These are phyloP conservation scores for Allomyces arbusculus DNA, from an alignment of 192 early-diverging fungal genomes.

Conservation along the genomic window DNA sequence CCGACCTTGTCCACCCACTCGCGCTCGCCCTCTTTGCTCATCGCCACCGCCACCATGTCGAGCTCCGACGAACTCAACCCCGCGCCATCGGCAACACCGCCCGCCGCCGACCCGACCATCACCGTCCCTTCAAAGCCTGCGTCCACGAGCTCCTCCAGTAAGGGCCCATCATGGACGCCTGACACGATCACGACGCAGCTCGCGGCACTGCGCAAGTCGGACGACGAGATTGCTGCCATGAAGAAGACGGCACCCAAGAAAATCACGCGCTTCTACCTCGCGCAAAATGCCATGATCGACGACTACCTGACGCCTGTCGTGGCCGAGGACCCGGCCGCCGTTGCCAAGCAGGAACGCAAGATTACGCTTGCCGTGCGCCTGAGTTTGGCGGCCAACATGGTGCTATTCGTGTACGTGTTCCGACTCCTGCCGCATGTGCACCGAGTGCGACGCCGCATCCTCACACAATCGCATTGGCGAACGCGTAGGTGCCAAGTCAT, in stretches of 20 bases:
- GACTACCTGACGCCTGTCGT: constrained; percentile 25
- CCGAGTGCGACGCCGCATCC: background rate
- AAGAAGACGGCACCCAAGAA: constrained; percentile 4
- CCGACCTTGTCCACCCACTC: no score
- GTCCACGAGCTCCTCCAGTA: no score
- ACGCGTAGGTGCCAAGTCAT: background rate
- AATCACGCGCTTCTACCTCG: constrained; percentile 48
- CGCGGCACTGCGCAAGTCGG: no score
- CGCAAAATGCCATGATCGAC: constrained; percentile 65
- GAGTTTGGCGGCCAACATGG: background rate
- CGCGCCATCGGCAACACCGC: no score
- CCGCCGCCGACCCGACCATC: no score
- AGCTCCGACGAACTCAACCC: no score
- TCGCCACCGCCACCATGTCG: no score
- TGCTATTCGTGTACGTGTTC: background rate
- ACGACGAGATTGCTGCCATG: background rate
- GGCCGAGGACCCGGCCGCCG: background rate
- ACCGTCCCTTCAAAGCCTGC: no score
- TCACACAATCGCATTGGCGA: background rate
- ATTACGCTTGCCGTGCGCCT: background rate
- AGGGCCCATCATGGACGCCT: no score
- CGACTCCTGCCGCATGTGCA: background rate
- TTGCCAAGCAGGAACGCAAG: background rate
- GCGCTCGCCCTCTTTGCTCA: no score
- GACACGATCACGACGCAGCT: no score